Percentiles rank a stretch among this genome's conserved stretches.
Evolutionary conservation across 257 asterid genomes (phyloP).

Genomic region (Paraleonurus japonicus): DNA sequence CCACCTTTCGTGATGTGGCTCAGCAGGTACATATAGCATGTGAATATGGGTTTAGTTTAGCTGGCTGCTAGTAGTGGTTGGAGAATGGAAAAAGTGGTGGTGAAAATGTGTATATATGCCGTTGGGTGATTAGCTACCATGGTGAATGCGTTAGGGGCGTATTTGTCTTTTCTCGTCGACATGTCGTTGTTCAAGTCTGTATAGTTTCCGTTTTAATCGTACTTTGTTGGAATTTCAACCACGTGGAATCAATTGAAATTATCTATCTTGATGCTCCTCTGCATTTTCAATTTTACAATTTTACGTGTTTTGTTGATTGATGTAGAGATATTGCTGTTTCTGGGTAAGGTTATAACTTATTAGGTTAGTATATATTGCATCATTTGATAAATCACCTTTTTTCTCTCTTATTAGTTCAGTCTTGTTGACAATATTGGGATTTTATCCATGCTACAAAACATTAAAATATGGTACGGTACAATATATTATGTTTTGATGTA

Average conservation of each 20-base stretch:
- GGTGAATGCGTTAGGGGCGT: conserved; percentile 19
- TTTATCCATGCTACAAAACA: too few species aligned
- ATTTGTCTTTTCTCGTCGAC: neutral
- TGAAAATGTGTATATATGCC: conserved; percentile 19
- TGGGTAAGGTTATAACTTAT: neutral
- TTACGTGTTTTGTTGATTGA: too few species aligned
- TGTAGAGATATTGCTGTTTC: neutral
- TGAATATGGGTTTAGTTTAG: conserved; percentile 42
- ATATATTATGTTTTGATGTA: too few species aligned
- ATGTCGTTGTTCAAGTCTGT: conserved; percentile 13
- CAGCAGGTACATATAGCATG: conserved; percentile 35
- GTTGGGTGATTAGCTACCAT: neutral
- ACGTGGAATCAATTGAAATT: conserved; percentile 3
- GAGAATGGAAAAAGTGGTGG: conserved; percentile 1
- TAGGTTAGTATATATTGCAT: too few species aligned
- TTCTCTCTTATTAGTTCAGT: too few species aligned
- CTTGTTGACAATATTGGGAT: too few species aligned
- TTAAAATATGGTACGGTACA: too few species aligned
- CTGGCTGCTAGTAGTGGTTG: conserved; percentile 1
- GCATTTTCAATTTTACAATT: neutral
- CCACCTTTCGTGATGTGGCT: conserved; percentile 60
- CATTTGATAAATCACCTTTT: too few species aligned
- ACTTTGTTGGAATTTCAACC: neutral
- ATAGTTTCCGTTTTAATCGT: conserved; percentile 13
- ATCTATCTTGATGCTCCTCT: neutral